Conservation (phyloP, 2,329 filamentous ascomycete species). For the Meredithiella fracta region DNA sequence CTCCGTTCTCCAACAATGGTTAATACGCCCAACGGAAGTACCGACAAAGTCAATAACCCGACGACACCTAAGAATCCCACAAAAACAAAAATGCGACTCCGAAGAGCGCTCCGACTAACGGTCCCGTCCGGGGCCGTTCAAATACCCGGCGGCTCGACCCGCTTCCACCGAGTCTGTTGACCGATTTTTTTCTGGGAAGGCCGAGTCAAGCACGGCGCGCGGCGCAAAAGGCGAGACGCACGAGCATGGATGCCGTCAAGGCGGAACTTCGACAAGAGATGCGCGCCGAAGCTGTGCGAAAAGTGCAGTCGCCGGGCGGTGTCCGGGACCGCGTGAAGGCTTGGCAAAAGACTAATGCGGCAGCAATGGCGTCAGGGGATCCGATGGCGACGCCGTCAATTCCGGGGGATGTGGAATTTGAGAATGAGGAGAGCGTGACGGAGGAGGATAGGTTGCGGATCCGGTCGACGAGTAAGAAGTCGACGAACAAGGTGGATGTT, state of each 20-base stretch:
- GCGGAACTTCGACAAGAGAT: conserved; percentile 25
- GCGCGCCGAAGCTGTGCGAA: conserved; percentile 33
- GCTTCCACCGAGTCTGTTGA: conserved; percentile 32
- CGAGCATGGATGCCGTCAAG: conserved; percentile 43
- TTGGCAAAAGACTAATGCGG: conserved; percentile 69
- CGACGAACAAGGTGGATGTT: not conserved
- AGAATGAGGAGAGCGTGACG: conserved; percentile 43
- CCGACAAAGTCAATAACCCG: conserved; percentile 12
- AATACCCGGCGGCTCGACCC: conserved; percentile 26
- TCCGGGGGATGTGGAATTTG: conserved; percentile 44
- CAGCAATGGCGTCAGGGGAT: conserved; percentile 38
- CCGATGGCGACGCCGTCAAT: conserved; percentile 38
- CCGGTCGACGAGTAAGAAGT: conserved; percentile 20
- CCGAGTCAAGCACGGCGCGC: conserved; percentile 39
- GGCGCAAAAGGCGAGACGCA: conserved; percentile 35
- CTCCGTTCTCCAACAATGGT: conserved; percentile 9
- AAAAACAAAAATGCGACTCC: conserved; percentile 20
- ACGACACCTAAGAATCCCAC: conserved; percentile 8
- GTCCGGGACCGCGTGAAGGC: conserved; percentile 64
- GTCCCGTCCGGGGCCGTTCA: conserved; percentile 21
- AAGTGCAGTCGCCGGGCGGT: conserved; percentile 45
- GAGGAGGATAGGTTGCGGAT: conserved; percentile 45
- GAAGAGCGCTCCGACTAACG: conserved; percentile 27
- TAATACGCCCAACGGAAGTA: conserved; percentile 8
- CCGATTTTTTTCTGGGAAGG: conserved; percentile 41